A percentile compares a stretch with the other conserved stretches of the same genome.
phyloP scores from a whole-genome alignment of 176 grass and related monocot genomes.

The Zea luxurians region DNA sequence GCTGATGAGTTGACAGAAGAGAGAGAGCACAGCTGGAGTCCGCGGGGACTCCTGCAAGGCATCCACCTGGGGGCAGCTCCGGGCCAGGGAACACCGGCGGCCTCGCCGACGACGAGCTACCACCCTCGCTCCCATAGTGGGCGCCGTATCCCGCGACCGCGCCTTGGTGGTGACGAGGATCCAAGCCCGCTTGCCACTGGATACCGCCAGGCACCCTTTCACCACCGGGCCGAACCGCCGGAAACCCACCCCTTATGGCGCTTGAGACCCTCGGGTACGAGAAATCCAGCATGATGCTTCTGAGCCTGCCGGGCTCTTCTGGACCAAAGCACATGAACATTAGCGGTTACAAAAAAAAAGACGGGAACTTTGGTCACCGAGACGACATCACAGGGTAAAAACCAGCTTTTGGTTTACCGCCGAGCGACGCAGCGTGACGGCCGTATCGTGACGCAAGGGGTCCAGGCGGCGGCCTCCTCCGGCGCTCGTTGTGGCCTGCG shows the following conservation, averaged over 20 bases:
- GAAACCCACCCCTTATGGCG: slow-evolving; percentile 60
- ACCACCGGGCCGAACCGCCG: slow-evolving; percentile 28
- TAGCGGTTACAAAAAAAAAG: background rate
- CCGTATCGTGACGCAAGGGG: slow-evolving; percentile 68
- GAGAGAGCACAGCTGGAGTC: slow-evolving; percentile 99
- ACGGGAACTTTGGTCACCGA: background rate
- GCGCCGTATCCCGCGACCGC: slow-evolving; percentile 36
- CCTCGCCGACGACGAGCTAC: slow-evolving; percentile 23
- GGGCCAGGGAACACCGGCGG: slow-evolving; percentile 45
- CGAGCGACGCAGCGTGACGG: slow-evolving; percentile 50
- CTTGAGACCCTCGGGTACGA: slow-evolving; percentile 68
- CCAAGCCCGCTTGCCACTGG: slow-evolving; percentile 58
- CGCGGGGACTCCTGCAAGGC: slow-evolving; percentile 55
- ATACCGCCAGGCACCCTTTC: slow-evolving; percentile 47
- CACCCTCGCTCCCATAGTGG: slow-evolving; percentile 30
- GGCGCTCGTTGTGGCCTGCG: slow-evolving; percentile 83
- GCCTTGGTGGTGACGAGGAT: slow-evolving; percentile 42
- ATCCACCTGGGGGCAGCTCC: slow-evolving; percentile 60
- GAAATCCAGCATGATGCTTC: slow-evolving; percentile 87
- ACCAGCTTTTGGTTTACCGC: slow-evolving; percentile 43
- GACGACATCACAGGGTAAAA: background rate
- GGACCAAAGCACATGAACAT: slow-evolving; percentile 23
- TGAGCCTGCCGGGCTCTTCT: slow-evolving; percentile 63
- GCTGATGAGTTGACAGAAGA: slow-evolving; percentile 99
- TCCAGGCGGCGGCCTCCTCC: slow-evolving; percentile 66